Conservation (phyloP, 495 filamentous ascomycete genomes). For the Hypoxylon rickii region DNA sequence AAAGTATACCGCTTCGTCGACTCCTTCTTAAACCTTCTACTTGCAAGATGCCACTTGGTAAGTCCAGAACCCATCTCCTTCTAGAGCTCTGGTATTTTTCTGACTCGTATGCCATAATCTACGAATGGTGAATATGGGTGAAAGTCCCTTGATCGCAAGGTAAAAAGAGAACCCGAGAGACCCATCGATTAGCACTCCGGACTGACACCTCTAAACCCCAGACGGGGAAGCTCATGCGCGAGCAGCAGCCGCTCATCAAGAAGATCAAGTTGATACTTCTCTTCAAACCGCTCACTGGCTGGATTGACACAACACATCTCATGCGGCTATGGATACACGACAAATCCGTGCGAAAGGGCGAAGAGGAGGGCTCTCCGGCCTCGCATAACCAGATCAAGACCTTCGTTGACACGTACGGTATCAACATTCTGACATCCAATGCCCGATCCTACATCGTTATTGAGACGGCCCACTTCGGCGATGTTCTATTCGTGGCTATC, state of each 20-base stretch:
- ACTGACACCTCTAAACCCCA: no score
- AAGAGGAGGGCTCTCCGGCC: slow-evolving; percentile 6
- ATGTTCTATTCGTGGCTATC: slow-evolving; percentile 36
- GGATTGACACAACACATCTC: slow-evolving; percentile 43
- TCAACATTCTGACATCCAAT: slow-evolving; percentile 40
- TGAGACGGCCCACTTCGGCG: slow-evolving; percentile 12
- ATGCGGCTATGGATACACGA: slow-evolving; percentile 44
- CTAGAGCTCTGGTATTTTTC: neutral
- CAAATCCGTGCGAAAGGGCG: slow-evolving; percentile 19
- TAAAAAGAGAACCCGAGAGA: neutral
- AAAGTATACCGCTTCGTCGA: slow-evolving; percentile 1
- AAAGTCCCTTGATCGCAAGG: slow-evolving; percentile 41
- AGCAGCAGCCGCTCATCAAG: slow-evolving; percentile 46
- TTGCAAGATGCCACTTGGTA: slow-evolving; percentile 6
- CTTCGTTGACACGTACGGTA: slow-evolving; percentile 46
- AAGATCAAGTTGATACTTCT: slow-evolving; percentile 49
- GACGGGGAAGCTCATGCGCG: slow-evolving; percentile 41
- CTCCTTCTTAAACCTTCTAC: slow-evolving; percentile 5
- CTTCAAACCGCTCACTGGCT: slow-evolving; percentile 49
- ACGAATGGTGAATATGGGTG: slow-evolving; percentile 44
- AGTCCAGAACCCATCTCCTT: neutral
- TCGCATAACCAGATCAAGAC: slow-evolving; percentile 35
- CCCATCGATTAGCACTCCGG: neutral
- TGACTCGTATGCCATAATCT: slow-evolving; percentile 2
- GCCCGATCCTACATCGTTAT: slow-evolving; percentile 33